Base-by-base conservation (phyloP, 2,329 filamentous ascomycete species). In the Aspergillus uvarum region DNA sequence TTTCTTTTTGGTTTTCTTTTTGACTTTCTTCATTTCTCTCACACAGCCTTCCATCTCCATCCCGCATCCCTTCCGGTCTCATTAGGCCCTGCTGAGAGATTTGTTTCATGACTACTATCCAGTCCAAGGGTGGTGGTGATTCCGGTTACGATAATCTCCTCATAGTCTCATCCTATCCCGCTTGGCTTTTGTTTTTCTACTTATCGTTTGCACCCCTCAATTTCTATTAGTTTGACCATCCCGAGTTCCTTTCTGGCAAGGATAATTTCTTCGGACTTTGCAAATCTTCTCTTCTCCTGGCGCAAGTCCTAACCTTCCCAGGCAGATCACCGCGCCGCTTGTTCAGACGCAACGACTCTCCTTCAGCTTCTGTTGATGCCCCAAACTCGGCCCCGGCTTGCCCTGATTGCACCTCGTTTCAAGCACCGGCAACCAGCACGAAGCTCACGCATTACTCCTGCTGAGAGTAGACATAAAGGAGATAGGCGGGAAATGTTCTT, bases 1-100 rank as follows among this genome's bases (percentile, higher is more conserved):
- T 50, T 49, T 49, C 38, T 62, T 47, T 29, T 49, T 55, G 51
- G 52, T 35, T 61, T 44, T 60, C 42, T 51, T 55, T 47, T 32
- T 57, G 21, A 35, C 44, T 42, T 44, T n/a, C 38, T 60, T 57
- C 61, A 19, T 44, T 2, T 42, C 57, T 47, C 26, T 53, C 22
- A 26, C 21, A 26, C 54, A 56, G 47, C 14, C 58, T 48, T 56
- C 49, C 49, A 61, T 59, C 60, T 66, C 66, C 63, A 8, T 29
- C 56, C 54, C 60, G 31, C 47, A 35, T 56, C 58, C 54, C 26
- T 16, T 62, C 35, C 48, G 47, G 47, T 50, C n/a, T 59, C 35
- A 54, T 55, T n/a, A 54, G 56, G 16, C 49, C 54, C 50, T 12
- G 29, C 24, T 21, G 8, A 11, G 22, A 21, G 14, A 24, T 26